These are phyloP conservation scores for Ogataea dorogensis DNA, from an alignment of 805 yeast species.

Conservation along the genomic window DNA sequence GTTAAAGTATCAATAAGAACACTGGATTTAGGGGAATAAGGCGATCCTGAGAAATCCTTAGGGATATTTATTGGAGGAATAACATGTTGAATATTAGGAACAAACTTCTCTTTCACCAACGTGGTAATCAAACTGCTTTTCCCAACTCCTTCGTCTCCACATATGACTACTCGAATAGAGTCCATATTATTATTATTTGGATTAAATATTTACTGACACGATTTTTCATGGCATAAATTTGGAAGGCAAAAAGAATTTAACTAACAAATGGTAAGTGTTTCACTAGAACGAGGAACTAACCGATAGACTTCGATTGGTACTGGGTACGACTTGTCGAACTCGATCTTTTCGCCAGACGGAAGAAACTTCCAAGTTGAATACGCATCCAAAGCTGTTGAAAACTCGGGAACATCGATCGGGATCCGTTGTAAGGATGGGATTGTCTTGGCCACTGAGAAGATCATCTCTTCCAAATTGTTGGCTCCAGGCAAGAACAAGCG, in stretches of 20 bases:
- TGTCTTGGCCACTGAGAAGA: conserved; percentile 96
- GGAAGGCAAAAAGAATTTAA: conserved; percentile 16
- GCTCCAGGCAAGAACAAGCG: conserved; percentile 88
- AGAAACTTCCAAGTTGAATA: conserved; percentile 97
- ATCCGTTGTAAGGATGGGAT: conserved; percentile 90
- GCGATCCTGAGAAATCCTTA: conserved; percentile 57
- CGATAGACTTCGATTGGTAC: conserved; percentile 87
- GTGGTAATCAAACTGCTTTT: conserved; percentile 78
- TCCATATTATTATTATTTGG: conserved; percentile 32
- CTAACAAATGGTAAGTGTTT: conserved; percentile 12
- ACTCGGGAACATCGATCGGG: conserved; percentile 94
- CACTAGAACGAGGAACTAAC: not conserved
- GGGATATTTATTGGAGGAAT: conserved; percentile 87
- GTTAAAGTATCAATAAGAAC: conserved; percentile 79
- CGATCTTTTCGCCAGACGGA: conserved; percentile 92
- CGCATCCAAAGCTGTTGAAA: conserved; percentile 96
- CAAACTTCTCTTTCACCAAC: conserved; percentile 76
- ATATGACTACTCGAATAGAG: conserved; percentile 76
- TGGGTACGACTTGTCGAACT: conserved; percentile 96
- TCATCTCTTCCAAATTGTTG: conserved; percentile 78
- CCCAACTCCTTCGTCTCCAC: conserved; percentile 94
- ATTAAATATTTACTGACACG: conserved; percentile 9
- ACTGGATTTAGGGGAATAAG: conserved; percentile 62
- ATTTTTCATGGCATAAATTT: conserved; percentile 9
- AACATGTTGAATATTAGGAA: conserved; percentile 72